Base-by-base conservation (phyloP, 345 rosid genomes). In the Hibiscus tridactylites region DNA sequence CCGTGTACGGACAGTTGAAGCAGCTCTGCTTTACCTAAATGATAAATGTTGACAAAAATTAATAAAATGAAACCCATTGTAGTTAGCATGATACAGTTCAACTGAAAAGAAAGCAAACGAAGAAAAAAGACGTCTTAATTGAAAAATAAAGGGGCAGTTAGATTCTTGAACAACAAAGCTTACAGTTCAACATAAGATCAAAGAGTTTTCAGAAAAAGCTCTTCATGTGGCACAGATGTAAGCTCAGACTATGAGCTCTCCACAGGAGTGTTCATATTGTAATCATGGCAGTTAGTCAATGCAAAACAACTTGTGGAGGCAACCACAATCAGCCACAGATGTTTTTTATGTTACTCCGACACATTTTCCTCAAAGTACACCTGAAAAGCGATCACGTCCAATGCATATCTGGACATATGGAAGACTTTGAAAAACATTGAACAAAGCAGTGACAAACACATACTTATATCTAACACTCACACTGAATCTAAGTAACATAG, bases 21-120 rank as follows among this genome's bases (percentile, higher is more conserved):
- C 39, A 66, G 21, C 71, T 47, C 28, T n/a, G n/a, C 17, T 66
- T 66, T 29, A 66, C 70, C 70, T 46, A 28, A 66, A 24, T 47
- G 33, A 66, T 66, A 46, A 46, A 24, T 26, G 58, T 67, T 16
- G 17, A 49, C 53, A 49, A 49, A 49, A 49, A 19, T 67, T 52
- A 28, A 28, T 13, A 28, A 28, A 24, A 47, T 15, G 57, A 49
- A 47, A 67, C 42, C 42, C 17, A 67, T 16, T 3, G 24, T 47
- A 28, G 35, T 49, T 12, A 21, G 56, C 37, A 65, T 21, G 54
- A 65, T 46, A 47, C 12, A 24, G 21, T 3, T 26, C 37, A 66
- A 47, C 7, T 24, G 37, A 66, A 46, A 5, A 5, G 35, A 24
- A 4, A 2, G 10, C 6, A 44, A 46, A 24, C 37, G 6, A 10